Evolutionary conservation across 2,329 filamentous ascomycete genomes (phyloP).

Genomic region (Capronia coronata): DNA sequence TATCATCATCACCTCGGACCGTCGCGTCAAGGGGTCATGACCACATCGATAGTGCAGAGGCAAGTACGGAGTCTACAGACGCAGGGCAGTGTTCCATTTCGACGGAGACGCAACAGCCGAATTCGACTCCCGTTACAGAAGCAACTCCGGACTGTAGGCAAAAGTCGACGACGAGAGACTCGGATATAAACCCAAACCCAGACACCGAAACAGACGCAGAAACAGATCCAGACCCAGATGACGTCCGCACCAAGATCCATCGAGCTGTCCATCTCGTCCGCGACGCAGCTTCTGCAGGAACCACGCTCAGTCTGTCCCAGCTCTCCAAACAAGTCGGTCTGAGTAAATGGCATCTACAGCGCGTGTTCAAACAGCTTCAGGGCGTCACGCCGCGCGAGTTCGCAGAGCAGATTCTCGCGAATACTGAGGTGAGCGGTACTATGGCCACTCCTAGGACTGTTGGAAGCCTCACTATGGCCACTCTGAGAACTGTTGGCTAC

Average conservation of each 20-base stretch:
- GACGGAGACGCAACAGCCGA: too few relatives aligned
- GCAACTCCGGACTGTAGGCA: too few relatives aligned
- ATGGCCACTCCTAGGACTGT: neutral
- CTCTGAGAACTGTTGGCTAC: too few relatives aligned
- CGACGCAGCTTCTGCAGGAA: constrained; percentile 28
- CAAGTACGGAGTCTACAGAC: too few relatives aligned
- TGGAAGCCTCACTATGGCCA: neutral
- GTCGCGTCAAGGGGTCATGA: too few relatives aligned
- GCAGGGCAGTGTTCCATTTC: too few relatives aligned
- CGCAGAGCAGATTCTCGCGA: constrained; percentile 7
- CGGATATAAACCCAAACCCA: neutral
- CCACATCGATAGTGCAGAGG: too few relatives aligned
- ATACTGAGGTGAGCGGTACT: neutral
- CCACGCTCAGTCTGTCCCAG: constrained; percentile 35
- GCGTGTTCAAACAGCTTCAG: constrained; percentile 48
- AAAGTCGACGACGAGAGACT: too few relatives aligned
- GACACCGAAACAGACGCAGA: neutral
- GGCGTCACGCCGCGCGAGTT: constrained; percentile 46
- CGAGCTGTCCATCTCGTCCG: constrained; percentile 7
- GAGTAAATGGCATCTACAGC: constrained; percentile 50
- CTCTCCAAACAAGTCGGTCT: constrained; percentile 44
- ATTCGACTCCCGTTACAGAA: neutral
- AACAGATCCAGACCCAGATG: neutral
- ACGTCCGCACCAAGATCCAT: constrained; percentile 8
- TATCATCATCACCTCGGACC: too few relatives aligned